A percentile compares a stretch with the other conserved stretches of the same genome.
phyloP scores from a whole-genome alignment of 2,329 filamentous ascomycete species.

The Rutstroemia sp. region DNA sequence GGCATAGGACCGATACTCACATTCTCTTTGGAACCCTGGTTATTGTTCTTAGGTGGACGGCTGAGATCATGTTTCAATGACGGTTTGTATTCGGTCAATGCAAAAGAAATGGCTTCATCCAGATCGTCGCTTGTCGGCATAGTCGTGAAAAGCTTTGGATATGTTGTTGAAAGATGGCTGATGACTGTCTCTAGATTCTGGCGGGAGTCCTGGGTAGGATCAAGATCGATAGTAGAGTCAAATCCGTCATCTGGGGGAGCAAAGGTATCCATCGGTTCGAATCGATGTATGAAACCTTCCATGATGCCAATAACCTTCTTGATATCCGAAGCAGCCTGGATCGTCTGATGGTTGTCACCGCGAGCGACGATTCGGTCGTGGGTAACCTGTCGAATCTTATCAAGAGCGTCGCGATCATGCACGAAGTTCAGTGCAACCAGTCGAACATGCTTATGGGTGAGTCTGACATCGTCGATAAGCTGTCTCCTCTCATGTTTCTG shows the following conservation, averaged over 20 bases:
- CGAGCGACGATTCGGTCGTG: conserved; percentile 72
- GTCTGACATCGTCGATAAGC: conserved; percentile 70
- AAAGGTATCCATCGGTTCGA: conserved; percentile 66
- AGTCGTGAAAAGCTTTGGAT: conserved; percentile 65
- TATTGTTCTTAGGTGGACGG: conserved; percentile 37
- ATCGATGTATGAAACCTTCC: conserved; percentile 85
- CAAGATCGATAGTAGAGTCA: conserved; percentile 76
- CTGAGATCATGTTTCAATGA: conserved; percentile 69
- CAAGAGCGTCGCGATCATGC: conserved; percentile 61
- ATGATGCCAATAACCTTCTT: conserved; percentile 82
- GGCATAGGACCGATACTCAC: background rate
- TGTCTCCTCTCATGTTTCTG: conserved; percentile 82
- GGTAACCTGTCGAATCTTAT: conserved; percentile 67
- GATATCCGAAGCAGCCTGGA: conserved; percentile 70
- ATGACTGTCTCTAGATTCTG: conserved; percentile 79
- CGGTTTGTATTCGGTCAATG: conserved; percentile 71
- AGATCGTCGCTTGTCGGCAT: conserved; percentile 68
- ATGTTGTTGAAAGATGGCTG: conserved; percentile 61
- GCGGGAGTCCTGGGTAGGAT: conserved; percentile 69
- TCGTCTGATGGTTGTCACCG: conserved; percentile 96
- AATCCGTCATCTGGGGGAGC: conserved; percentile 72
- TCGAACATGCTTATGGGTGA: conserved; percentile 52
- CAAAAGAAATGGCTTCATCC: conserved; percentile 69
- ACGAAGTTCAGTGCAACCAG: conserved; percentile 86
- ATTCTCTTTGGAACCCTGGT: conserved; percentile 27